Base-by-base conservation (phyloP, 2,329 filamentous ascomycete genomes). In the Fusarium udum region DNA sequence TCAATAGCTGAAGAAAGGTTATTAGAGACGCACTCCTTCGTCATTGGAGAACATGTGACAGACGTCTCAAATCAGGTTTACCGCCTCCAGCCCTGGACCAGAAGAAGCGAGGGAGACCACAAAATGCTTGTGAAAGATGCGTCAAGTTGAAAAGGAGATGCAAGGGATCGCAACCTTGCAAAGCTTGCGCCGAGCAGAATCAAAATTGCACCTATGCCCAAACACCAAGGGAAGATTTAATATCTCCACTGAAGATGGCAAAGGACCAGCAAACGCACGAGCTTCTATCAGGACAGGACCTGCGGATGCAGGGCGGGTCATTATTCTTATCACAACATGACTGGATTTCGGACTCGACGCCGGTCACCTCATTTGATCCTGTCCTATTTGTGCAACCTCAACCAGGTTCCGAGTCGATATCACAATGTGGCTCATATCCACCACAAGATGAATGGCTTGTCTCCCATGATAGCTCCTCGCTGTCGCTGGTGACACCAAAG, bases 41-140 rank as follows among this genome's bases (percentile, higher is more conserved):
- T 3, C 67, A 69, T 32, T 70, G 64, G 67, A 70, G 55, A 43
- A 70, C 67, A 6, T 70, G 67, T 14, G 52, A 70, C 9, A 6
- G 4, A 1, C 42, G 64, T 0, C 26, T 70, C 26, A 37, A 18
- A 12, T 45, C 64, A 1, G 67, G 67, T 2, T 20, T 34, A 4
- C 43, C 40, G 6, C 65, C 24, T 26, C 64, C 46, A 6, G 10
- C n/a, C 0, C 32, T 64, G 2, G 32, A 34, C 0, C 53, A 34
- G 10, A 56, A 46, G 16, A 70, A 64, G 32, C 40, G 67, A 16
- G 67, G 67, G 7, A 49, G 67, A 26, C 59, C 46, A 3, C 42
- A 22, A 5, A 64, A 56, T 16, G 48, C 67, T 9, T 70, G 67
- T 16, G 22, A 22, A 26, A 31, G 59, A 18, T 70, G 67, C 16